Conservation (phyloP, 495 filamentous ascomycete species). For the Neurospora africana region DNA sequence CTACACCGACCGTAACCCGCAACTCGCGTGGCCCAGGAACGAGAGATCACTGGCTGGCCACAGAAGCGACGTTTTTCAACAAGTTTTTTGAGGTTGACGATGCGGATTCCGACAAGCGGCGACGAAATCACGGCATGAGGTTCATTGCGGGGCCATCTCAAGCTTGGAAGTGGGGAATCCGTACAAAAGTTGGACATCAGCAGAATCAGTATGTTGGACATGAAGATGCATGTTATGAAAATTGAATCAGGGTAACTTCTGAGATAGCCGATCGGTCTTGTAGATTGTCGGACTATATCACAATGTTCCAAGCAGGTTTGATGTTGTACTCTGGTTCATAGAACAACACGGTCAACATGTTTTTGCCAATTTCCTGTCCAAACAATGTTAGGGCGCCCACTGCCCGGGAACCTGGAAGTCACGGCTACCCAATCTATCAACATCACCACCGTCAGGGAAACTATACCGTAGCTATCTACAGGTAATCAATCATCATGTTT, state of each 20-base stretch:
- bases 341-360: neutral
- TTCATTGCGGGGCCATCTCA: neutral
- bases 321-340: neutral
- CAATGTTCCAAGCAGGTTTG: neutral
- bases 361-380: neutral
- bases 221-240: too few species aligned
- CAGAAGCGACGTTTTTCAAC: neutral
- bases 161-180: neutral
- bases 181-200: neutral
- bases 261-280: neutral
- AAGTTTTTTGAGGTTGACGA: neutral
- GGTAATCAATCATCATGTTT: too few species aligned
- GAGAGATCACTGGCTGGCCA: neutral
- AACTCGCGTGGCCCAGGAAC: neutral
- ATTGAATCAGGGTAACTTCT: neutral
- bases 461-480: too few species aligned
- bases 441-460: too few species aligned
- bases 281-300: neutral
- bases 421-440: too few species aligned
- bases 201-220: neutral
- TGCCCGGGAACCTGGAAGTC: too few species aligned
- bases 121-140: neutral
- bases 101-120: neutral
- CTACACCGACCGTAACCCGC: neutral
- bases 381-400: too few species aligned